These are phyloP conservation scores for Hawksworthiomyces lignivorus DNA, from an alignment of 2,329 filamentous ascomycete genomes.

Conservation along the genomic window DNA sequence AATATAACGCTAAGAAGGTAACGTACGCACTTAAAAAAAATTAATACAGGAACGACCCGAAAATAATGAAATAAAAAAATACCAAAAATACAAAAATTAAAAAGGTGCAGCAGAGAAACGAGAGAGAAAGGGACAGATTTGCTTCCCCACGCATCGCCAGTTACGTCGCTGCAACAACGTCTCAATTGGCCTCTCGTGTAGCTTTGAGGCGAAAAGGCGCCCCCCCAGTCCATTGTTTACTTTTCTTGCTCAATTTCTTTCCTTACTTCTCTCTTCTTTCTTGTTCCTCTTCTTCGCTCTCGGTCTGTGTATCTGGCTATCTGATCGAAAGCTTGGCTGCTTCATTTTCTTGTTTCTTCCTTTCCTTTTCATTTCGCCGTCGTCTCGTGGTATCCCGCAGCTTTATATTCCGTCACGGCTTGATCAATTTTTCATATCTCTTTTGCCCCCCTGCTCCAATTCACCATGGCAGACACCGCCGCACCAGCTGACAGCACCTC, in stretches of 20 bases:
- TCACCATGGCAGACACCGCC: slow-evolving; percentile 40
- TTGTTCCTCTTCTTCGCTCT: too few relatives aligned
- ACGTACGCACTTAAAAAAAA: too few relatives aligned
- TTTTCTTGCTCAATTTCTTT: too few relatives aligned
- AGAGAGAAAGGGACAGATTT: not conserved
- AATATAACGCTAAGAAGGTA: too few relatives aligned
- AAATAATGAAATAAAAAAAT: too few relatives aligned
- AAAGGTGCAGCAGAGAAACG: not conserved
- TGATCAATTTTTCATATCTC: too few relatives aligned
- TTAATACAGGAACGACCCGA: too few relatives aligned
- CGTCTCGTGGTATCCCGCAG: too few relatives aligned
- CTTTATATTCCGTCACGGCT: too few relatives aligned
- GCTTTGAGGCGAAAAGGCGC: not conserved
- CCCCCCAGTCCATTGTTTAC: too few relatives aligned
- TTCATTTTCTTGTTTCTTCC: not conserved
- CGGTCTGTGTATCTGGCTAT: not conserved
- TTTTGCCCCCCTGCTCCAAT: not conserved
- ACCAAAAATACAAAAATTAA: not conserved
- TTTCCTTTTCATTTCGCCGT: not conserved
- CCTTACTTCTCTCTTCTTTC: not conserved
- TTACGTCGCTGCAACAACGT: not conserved
- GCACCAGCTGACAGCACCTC: slow-evolving; percentile 25
- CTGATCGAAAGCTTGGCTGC: too few relatives aligned
- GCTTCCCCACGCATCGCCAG: not conserved
- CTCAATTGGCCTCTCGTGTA: not conserved